Percentiles rank a stretch among this genome's conserved stretches.
phyloP scores from a whole-genome alignment of 805 yeast species.

The Peterozyma xylosa region DNA sequence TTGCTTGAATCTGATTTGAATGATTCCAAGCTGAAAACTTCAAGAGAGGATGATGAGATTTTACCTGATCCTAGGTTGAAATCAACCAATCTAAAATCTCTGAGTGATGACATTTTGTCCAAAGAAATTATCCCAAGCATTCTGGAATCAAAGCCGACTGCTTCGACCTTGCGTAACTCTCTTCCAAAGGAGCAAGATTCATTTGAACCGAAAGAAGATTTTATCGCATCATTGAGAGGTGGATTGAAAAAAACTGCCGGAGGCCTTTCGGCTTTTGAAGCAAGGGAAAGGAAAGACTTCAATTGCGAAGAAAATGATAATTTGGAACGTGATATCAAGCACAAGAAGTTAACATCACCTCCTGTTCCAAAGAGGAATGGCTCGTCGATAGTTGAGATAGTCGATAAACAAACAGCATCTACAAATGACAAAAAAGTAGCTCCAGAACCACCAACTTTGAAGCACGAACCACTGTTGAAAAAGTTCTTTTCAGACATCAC shows the following conservation, averaged over 20 bases:
- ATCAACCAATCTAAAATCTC: no score
- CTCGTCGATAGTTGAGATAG: not conserved
- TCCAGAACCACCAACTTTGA: no score
- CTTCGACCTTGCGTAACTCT: no score
- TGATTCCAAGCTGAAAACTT: not conserved
- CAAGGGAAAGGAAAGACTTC: not conserved
- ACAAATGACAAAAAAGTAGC: no score
- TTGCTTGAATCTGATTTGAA: not conserved
- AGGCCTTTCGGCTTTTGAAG: constrained; percentile 7
- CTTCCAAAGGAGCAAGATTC: no score
- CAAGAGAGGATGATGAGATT: not conserved
- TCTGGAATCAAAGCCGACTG: no score
- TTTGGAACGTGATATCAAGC: not conserved
- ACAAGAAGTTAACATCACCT: not conserved
- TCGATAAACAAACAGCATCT: no score
- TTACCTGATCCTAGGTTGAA: not conserved
- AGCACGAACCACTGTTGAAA: no score
- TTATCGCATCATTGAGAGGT: constrained; percentile 10
- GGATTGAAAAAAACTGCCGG: constrained; percentile 11
- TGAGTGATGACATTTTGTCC: no score
- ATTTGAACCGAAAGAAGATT: constrained; percentile 3
- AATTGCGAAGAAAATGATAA: not conserved
- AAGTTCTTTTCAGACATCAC: no score
- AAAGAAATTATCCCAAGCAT: no score
- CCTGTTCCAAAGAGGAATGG: not conserved